phyloP scores from a whole-genome alignment of 2,329 filamentous ascomycete genomes.

The Sporothrix humicola region DNA sequence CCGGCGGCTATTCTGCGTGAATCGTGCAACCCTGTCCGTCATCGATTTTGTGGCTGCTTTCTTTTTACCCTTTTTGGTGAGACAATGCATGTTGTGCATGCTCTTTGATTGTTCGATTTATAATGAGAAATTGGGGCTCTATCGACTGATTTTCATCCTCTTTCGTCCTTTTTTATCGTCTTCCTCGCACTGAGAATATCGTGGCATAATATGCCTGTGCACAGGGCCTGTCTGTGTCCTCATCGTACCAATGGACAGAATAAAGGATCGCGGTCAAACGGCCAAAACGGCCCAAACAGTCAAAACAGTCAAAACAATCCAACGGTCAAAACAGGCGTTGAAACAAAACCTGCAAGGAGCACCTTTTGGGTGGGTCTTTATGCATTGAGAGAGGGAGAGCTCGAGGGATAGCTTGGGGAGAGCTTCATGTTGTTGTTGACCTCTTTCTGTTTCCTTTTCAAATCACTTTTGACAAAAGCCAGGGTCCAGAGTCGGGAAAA shows the following conservation, averaged over 20 bases:
- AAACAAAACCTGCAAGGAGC: slow-evolving; percentile 23
- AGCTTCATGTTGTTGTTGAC: no score
- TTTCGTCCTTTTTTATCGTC: background rate
- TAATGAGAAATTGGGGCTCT: background rate
- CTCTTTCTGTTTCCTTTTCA: background rate
- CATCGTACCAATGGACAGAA: background rate
- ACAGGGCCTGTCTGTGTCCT: background rate
- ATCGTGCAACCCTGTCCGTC: slow-evolving; percentile 17
- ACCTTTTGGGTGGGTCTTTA: background rate
- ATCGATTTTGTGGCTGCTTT: background rate
- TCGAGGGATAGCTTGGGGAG: background rate
- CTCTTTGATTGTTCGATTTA: background rate
- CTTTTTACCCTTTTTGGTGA: background rate
- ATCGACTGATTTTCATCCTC: background rate
- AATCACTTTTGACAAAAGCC: no score
- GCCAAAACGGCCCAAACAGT: background rate
- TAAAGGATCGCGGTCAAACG: slow-evolving; percentile 1
- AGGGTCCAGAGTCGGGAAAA: background rate
- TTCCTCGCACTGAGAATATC: no score
- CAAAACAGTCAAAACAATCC: background rate
- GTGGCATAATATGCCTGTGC: no score
- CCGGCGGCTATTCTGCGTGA: slow-evolving; percentile 13
- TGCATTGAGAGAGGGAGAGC: background rate
- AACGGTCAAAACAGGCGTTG: slow-evolving; percentile 11
- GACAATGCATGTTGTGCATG: background rate